Evolutionary conservation across 129 eudicot genomes (phyloP).

Genomic region (Deinandra increscens): DNA sequence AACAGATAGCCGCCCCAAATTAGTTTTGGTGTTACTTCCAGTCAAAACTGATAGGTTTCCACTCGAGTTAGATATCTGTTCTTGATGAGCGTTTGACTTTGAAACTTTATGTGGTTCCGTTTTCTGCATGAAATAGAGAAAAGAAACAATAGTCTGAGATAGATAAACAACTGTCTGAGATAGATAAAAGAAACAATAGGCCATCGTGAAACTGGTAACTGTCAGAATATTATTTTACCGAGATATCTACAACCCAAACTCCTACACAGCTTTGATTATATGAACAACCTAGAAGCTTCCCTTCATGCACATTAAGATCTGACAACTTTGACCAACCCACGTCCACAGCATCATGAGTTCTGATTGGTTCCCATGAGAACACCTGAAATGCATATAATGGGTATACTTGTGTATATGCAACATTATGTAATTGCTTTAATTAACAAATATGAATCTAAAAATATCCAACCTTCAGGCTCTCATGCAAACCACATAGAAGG

Average conservation of each 20-base stretch:
- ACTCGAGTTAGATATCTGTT: slow-evolving; percentile 54
- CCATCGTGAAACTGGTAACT: slow-evolving; percentile 3
- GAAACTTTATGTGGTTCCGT: slow-evolving; percentile 62
- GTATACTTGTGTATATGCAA: slow-evolving; percentile 15
- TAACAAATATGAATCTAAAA: background rate
- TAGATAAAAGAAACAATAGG: slow-evolving; percentile 7
- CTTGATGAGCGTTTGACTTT: slow-evolving; percentile 54
- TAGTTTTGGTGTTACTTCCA: slow-evolving; percentile 54
- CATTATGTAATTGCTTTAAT: background rate
- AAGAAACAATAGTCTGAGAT: slow-evolving; percentile 25
- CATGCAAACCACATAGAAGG: slow-evolving; percentile 92
- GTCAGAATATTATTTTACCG: slow-evolving; percentile 46
- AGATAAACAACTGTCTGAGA: slow-evolving; percentile 16
- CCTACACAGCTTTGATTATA: slow-evolving; percentile 99
- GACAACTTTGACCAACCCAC: slow-evolving; percentile 96
- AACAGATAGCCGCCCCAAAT: slow-evolving; percentile 62
- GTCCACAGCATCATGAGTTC: slow-evolving; percentile 91
- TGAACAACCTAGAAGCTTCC: slow-evolving; percentile 97
- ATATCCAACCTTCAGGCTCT: slow-evolving; percentile 69
- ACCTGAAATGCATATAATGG: slow-evolving; percentile 45
- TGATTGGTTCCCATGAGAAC: slow-evolving; percentile 94
- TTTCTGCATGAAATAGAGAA: slow-evolving; percentile 57
- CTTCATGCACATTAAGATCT: slow-evolving; percentile 93
- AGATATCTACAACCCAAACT: slow-evolving; percentile 96
- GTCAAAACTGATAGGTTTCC: slow-evolving; percentile 45